Conservation (phyloP, 768 basidiomycete species). For the Rhodotorula babjevae region DNA sequence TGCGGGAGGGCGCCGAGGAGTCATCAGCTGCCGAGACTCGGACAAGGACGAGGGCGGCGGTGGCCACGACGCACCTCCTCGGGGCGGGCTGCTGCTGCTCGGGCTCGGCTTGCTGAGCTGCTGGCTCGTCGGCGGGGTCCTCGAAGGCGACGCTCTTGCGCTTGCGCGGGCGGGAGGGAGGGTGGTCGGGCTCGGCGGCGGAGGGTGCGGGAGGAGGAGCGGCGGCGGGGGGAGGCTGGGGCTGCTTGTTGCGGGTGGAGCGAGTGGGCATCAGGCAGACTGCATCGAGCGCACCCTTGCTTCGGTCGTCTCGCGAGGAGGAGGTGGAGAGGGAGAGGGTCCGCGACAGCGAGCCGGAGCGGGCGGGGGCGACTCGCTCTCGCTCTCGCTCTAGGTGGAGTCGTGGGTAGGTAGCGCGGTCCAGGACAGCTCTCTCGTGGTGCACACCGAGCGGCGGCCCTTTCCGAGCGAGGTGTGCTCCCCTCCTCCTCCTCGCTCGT, state of each 20-base stretch:
- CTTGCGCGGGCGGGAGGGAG: not conserved
- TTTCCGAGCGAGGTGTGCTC: no score
- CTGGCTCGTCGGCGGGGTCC: not conserved
- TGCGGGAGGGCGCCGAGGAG: not conserved
- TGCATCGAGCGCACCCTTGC: not conserved
- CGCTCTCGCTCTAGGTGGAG: no score
- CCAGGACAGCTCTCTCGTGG: no score
- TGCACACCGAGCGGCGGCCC: no score
- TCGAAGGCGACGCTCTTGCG: constrained; percentile 10
- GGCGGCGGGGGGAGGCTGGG: no score
- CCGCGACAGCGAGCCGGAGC: not conserved
- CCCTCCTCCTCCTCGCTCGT: no score
- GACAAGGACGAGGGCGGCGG: no score
- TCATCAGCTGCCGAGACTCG: not conserved
- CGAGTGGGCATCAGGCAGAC: not conserved
- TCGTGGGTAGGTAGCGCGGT: no score
- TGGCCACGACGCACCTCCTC: constrained; percentile 2
- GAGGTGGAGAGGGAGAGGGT: not conserved
- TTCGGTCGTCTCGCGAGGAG: not conserved
- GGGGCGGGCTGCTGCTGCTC: not conserved
- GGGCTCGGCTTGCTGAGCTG: no score
- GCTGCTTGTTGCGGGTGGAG: not conserved
- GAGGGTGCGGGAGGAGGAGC: no score
- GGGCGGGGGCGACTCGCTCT: no score
- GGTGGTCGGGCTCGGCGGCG: not conserved